Evolutionary conservation across 2,329 filamentous ascomycete species (phyloP).

Genomic region (Bipolaris gigantea): DNA sequence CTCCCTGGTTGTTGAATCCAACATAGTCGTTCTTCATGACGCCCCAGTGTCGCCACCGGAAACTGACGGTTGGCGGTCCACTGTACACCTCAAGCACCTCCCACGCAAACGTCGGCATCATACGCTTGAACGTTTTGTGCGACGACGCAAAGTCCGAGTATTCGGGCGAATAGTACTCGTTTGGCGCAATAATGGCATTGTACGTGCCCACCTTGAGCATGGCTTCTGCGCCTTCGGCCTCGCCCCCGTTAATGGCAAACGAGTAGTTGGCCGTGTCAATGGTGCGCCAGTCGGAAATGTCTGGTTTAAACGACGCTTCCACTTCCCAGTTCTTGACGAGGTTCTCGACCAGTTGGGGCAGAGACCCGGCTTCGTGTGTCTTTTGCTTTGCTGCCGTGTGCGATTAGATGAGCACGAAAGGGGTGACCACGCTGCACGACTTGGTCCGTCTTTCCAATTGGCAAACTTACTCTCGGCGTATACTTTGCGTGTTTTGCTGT

Average conservation of each 20-base stretch:
- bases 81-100: slow-evolving; percentile 70
- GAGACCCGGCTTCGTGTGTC: slow-evolving; percentile 58
- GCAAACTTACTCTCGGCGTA: slow-evolving; percentile 58
- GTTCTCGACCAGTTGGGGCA: slow-evolving; percentile 66
- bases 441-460: neutral
- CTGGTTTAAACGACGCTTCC: slow-evolving; percentile 68
- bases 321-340: slow-evolving; percentile 75
- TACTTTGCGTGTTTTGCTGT: slow-evolving; percentile 63
- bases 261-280: slow-evolving; percentile 62
- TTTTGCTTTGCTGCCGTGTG: slow-evolving; percentile 56
- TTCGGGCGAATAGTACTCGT: slow-evolving; percentile 65
- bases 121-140: slow-evolving; percentile 71
- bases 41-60: slow-evolving; percentile 71
- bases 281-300: slow-evolving; percentile 65
- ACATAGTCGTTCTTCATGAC: slow-evolving; percentile 68
- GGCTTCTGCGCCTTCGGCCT: slow-evolving; percentile 60
- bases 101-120: slow-evolving; percentile 75
- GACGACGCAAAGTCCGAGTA: slow-evolving; percentile 64
- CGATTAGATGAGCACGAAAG: too few species aligned
- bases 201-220: slow-evolving; percentile 71
- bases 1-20: slow-evolving; percentile 63
- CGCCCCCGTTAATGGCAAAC: slow-evolving; percentile 65
- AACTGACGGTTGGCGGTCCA: slow-evolving; percentile 62
- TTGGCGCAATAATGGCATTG: slow-evolving; percentile 66
- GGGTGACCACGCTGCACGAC: neutral